Base-by-base conservation (phyloP, 2,329 filamentous ascomycete genomes). In the Colletotrichum destructivum region DNA sequence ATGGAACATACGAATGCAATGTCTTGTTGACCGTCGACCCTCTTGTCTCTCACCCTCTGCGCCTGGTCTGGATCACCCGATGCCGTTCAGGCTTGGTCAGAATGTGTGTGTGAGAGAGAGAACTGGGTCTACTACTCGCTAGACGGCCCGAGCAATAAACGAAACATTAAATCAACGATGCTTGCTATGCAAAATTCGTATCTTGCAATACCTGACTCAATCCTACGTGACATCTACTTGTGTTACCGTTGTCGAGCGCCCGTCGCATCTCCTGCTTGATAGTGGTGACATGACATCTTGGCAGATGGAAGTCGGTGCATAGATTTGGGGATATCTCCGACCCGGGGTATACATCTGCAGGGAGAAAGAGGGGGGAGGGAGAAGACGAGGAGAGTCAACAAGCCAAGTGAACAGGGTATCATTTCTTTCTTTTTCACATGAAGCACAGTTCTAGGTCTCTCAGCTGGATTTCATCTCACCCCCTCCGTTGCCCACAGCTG, bases 361-460 rank as follows among this genome's bases (percentile, higher is more conserved):
- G 47, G 21, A 38, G 40, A 18, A 13, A 11, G 31, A 18, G 12
- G 23, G 12, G 38, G 12, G n/a, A 42, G 12, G 12, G 31, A 31
- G 31, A 31, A 31, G 31, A 31, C 8, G 31, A 31, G 8, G 31
- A 31, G 31, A 31, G 31, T 31, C 31, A 7, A 31, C 31, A 31
- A 31, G 31, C 31, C 31, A 31, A 51, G 26, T 57, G 26, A 66
- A 68, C 23, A 68, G 69, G 69, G 69, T 72, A 72, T 72, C 69
- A 69, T 62, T 51, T 72, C n/a, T n/a, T 51, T 26, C 2, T 35
- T 49, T 18, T 31, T 16, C 23, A 21, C n/a, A 26, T n/a, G 51
- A n/a, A 40, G 18, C 49, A 9, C n/a, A 16, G 31, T 67, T 23
- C 44, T 44, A 46, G 3, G 23, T 18, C 35, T 46, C 6, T 31